Base-by-base conservation (phyloP, 2,329 filamentous ascomycete genomes). In the Claviceps quebecensis region DNA sequence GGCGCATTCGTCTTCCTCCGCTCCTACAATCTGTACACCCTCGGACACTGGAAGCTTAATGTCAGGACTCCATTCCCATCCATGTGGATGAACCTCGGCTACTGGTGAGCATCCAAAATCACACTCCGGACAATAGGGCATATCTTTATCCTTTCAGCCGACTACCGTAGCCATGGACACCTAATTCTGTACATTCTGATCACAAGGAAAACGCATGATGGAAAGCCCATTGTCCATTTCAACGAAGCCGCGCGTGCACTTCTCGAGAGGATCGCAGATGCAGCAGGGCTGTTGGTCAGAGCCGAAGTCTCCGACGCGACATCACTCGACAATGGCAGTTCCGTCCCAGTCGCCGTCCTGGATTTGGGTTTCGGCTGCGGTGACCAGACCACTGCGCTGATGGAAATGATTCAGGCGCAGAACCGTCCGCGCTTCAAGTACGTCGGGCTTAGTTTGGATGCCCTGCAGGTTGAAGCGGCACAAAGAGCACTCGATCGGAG, bases 11-110 rank as follows among this genome's bases (percentile, higher is more conserved):
- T 53, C 0, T 48, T 59, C 14, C 50, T 67, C 38, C 60, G 60
- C 4, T 59, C 51, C 47, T 60, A 58, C 45, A 63, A 66, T 48
- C 54, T 63, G 13, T 80, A 80, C 55, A 71, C 72, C 1, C 63
- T 80, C 6, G 72, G 75, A 17, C 77, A 80, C 66, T 78, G 75
- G 55, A 71, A 75, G 54, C 69, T 80, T 47, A 78, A 80, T 56
- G 55, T 77, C 22, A 62, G 67, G 17, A 59, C 74, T 1, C 71
- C 72, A 1, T 64, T 71, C 2, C 57, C 61, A 5, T 69, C 68
- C n/a, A 77, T 80, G 76, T 81, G 78, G 77, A 81, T 81, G 76
- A 81, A 80, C 52, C 72, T 81, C 64, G 78, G 77, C 0, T 80
- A 76, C 54, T 81, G 77, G 78, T 72, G 71, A 59, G 72, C 66